A percentile compares a stretch with the other conserved stretches of the same genome.
phyloP scores from a whole-genome alignment of 2,329 filamentous ascomycete genomes.

The Aspergillus pseudonomiae region DNA sequence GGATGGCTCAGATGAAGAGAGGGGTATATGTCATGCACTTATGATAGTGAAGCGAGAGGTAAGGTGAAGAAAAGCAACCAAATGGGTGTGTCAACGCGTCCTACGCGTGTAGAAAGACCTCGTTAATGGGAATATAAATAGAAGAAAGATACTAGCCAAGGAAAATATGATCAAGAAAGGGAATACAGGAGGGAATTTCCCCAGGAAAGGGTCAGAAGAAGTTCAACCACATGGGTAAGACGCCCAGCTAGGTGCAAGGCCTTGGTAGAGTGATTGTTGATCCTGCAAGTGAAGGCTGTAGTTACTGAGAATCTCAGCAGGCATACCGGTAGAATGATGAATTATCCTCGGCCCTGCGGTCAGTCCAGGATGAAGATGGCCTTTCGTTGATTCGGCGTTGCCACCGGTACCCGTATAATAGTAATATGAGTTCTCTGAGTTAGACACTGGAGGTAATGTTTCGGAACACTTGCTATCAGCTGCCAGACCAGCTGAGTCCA shows the following conservation, averaged over 20 bases:
- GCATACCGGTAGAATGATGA: slow-evolving; percentile 22
- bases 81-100: neutral
- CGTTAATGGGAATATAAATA: neutral
- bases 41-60: neutral
- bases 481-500: slow-evolving; percentile 20
- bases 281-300: slow-evolving; percentile 30
- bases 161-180: neutral
- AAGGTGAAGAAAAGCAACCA: neutral
- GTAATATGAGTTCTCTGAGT: slow-evolving; percentile 25
- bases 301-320: slow-evolving; percentile 29
- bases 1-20: slow-evolving; percentile 1
- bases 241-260: slow-evolving; percentile 22
- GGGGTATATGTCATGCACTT: slow-evolving; percentile 1
- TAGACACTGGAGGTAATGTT: slow-evolving; percentile 14
- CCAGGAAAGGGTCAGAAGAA: neutral
- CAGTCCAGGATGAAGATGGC: slow-evolving; percentile 21
- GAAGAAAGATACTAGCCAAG: neutral
- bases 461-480: slow-evolving; percentile 17
- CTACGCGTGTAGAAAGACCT: neutral
- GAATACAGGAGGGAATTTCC: neutral
- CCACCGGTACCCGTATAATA: slow-evolving; percentile 28
- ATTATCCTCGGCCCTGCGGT: slow-evolving; percentile 20
- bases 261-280: slow-evolving; percentile 19
- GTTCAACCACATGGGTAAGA: slow-evolving; percentile 22
- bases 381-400: slow-evolving; percentile 16